These are phyloP conservation scores for Apiotrichum porosum DNA, from an alignment of 1,284 basidiomycete species.

Conservation along the genomic window DNA sequence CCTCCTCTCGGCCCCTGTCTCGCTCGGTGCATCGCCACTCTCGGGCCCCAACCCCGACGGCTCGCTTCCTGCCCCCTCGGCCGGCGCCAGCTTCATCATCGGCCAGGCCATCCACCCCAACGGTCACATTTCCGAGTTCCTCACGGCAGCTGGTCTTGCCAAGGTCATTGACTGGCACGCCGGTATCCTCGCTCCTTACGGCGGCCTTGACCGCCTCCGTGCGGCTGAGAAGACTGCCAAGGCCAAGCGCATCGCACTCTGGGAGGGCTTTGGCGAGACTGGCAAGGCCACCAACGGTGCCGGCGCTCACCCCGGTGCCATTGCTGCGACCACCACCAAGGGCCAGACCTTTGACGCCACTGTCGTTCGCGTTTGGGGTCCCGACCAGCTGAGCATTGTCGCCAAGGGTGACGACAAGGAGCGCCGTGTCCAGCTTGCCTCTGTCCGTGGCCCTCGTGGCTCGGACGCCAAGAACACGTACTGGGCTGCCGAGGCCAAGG, in stretches of 20 bases:
- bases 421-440: slow-evolving; percentile 79
- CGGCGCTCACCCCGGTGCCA: slow-evolving; percentile 22
- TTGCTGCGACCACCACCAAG: slow-evolving; percentile 45
- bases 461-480: slow-evolving; percentile 82
- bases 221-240: slow-evolving; percentile 79
- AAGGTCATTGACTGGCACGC: slow-evolving; percentile 97
- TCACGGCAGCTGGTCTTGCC: slow-evolving; percentile 79
- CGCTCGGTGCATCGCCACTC: slow-evolving; percentile 72
- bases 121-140: slow-evolving; percentile 88
- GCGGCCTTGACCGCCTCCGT: slow-evolving; percentile 79
- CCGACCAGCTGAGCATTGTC: slow-evolving; percentile 79
- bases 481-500: slow-evolving; percentile 86
- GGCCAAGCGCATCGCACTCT: slow-evolving; percentile 72
- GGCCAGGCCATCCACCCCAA: slow-evolving; percentile 86
- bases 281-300: slow-evolving; percentile 52
- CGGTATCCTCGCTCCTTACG: slow-evolving; percentile 75
- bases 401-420: slow-evolving; percentile 68
- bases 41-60: slow-evolving; percentile 56
- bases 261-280: slow-evolving; percentile 58
- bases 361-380: slow-evolving; percentile 84
- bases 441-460: slow-evolving; percentile 77
- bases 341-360: slow-evolving; percentile 68
- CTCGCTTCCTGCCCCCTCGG: slow-evolving; percentile 32
- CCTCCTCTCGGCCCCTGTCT: slow-evolving; percentile 77
- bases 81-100: slow-evolving; percentile 78